Evolutionary conservation across 1,284 basidiomycete genomes (phyloP).

Genomic region (Waitea zeae): DNA sequence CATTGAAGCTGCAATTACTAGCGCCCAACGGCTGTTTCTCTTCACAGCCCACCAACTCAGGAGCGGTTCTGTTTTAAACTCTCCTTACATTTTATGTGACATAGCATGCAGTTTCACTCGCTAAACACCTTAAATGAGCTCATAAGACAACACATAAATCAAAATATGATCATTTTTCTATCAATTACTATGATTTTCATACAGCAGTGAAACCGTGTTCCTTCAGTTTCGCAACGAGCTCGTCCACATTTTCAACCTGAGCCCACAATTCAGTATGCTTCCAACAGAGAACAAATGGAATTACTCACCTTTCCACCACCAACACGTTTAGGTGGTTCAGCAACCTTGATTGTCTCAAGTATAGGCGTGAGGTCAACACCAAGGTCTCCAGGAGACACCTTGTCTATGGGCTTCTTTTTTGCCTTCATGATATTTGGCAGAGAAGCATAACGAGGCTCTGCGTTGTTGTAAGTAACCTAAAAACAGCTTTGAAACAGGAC

Average conservation of each 20-base stretch:
- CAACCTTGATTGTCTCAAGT: slow-evolving; percentile 81
- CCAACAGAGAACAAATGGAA: background rate
- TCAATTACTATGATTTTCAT: no score
- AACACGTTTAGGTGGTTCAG: slow-evolving; percentile 80
- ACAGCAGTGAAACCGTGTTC: slow-evolving; percentile 63
- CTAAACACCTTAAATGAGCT: no score
- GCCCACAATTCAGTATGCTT: background rate
- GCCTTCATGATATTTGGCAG: slow-evolving; percentile 97
- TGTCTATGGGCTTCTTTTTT: slow-evolving; percentile 96
- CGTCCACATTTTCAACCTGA: slow-evolving; percentile 74
- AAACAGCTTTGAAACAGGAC: background rate
- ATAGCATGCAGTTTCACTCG: no score
- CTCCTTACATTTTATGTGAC: no score
- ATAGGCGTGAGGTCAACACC: slow-evolving; percentile 69
- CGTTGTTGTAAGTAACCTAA: slow-evolving; percentile 3
- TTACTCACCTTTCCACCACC: slow-evolving; percentile 76
- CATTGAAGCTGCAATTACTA: no score
- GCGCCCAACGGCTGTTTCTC: no score
- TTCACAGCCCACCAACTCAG: no score
- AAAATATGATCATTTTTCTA: no score
- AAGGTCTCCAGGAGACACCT: slow-evolving; percentile 66
- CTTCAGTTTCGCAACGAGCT: slow-evolving; percentile 82
- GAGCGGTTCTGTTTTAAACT: no score
- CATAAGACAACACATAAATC: no score
- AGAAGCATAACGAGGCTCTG: slow-evolving; percentile 89